Percentiles rank a stretch among this genome's conserved stretches.
phyloP scores from a whole-genome alignment of 805 yeast species.

The Kodamaea hsintzibuensis region DNA sequence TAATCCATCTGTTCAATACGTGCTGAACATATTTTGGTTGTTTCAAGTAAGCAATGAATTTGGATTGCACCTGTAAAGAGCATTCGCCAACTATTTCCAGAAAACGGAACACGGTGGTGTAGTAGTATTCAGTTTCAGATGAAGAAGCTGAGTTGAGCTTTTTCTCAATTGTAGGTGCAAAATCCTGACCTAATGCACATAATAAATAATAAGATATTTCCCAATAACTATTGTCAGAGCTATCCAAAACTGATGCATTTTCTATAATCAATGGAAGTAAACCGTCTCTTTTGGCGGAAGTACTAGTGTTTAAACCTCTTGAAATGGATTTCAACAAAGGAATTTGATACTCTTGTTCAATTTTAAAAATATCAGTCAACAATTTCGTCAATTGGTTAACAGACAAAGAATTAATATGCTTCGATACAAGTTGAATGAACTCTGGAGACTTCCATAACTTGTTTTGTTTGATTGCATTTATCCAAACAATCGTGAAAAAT shows the following conservation, averaged over 20 bases:
- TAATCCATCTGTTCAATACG: constrained; percentile 55
- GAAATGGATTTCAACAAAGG: constrained; percentile 22
- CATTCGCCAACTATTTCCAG: constrained; percentile 42
- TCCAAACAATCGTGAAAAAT: constrained; percentile 51
- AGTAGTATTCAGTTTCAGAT: constrained; percentile 20
- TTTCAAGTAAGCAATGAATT: background rate
- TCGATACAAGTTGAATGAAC: constrained; percentile 40
- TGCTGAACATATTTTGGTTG: constrained; percentile 5
- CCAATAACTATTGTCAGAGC: constrained; percentile 35
- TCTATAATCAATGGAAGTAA: constrained; percentile 12
- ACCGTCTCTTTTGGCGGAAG: constrained; percentile 18
- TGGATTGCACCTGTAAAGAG: background rate
- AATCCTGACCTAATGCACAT: constrained; percentile 43
- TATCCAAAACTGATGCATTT: constrained; percentile 15
- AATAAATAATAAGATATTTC: constrained; percentile 47
- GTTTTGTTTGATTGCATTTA: constrained; percentile 20
- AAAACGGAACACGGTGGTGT: constrained; percentile 48
- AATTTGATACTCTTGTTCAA: constrained; percentile 6
- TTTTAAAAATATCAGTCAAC: constrained; percentile 7
- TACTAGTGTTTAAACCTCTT: constrained; percentile 44
- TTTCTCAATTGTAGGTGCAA: constrained; percentile 6
- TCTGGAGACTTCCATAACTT: constrained; percentile 24
- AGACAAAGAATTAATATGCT: constrained; percentile 47
- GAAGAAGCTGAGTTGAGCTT: background rate
- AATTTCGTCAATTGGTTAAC: constrained; percentile 38